phyloP scores from a whole-genome alignment of 805 yeast species.

The Kockiozyma suomiensis region DNA sequence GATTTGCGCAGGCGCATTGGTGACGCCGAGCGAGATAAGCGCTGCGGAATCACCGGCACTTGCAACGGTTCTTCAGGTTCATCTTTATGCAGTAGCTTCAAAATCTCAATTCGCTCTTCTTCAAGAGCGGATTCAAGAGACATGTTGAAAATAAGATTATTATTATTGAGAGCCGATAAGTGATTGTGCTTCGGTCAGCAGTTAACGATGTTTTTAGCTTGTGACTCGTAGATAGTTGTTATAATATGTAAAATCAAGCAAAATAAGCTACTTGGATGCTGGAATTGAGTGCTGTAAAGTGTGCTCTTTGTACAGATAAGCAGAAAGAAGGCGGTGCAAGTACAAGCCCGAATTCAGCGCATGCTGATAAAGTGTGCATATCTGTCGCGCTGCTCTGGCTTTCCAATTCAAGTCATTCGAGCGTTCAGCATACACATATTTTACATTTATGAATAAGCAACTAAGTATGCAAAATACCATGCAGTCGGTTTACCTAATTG shows the following conservation, averaged over 20 bases:
- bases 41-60: constrained; percentile 7
- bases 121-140: constrained; percentile 37
- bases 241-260: neutral
- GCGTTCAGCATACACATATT: too few species aligned
- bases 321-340: neutral
- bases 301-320: too few species aligned
- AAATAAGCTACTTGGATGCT: neutral
- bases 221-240: too few species aligned
- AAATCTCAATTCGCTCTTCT: constrained; percentile 38
- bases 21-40: constrained; percentile 28
- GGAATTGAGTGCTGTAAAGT: too few species aligned
- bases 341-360: neutral
- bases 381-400: neutral
- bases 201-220: too few species aligned
- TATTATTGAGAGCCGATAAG: neutral
- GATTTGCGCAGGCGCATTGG: constrained; percentile 24
- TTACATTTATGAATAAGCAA: too few species aligned
- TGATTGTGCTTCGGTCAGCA: neutral
- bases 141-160: constrained; percentile 17
- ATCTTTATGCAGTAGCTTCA: constrained; percentile 30
- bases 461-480: too few species aligned
- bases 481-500: too few species aligned
- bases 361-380: neutral
- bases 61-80: constrained; percentile 10
- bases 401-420: neutral